phyloP scores from a whole-genome alignment of 768 basidiomycete species.

The Boletus rubropictus region DNA sequence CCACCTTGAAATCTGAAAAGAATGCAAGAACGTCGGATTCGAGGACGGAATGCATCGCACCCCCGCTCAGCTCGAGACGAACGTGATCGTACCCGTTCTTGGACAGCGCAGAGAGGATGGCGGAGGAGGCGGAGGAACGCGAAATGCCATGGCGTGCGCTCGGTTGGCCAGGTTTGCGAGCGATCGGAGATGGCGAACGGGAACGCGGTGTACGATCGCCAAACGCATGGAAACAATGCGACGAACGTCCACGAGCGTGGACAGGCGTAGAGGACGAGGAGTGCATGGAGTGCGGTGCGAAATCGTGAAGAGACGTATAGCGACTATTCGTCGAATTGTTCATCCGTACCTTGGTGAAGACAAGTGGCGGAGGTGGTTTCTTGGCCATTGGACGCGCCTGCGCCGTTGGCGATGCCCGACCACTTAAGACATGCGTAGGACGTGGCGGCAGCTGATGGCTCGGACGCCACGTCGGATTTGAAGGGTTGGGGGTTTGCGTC shows the following conservation, averaged over 20 bases:
- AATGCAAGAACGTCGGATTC: constrained; percentile 67
- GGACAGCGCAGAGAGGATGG: constrained; percentile 41
- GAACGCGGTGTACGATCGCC: constrained; percentile 24
- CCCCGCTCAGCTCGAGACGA: constrained; percentile 46
- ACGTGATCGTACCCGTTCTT: constrained; percentile 66
- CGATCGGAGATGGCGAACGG: constrained; percentile 39
- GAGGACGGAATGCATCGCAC: constrained; percentile 42
- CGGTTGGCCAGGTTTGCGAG: constrained; percentile 35
- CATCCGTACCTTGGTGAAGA: constrained; percentile 25
- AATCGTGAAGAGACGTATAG: constrained; percentile 18
- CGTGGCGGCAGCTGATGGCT: constrained; percentile 29
- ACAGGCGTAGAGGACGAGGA: constrained; percentile 36
- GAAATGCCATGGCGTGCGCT: constrained; percentile 20
- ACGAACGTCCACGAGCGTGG: constrained; percentile 26
- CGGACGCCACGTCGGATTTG: constrained; percentile 18
- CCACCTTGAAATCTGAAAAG: constrained; percentile 65
- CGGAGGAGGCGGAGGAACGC: constrained; percentile 18
- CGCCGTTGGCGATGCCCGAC: constrained; percentile 25
- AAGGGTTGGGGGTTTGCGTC: constrained; percentile 20
- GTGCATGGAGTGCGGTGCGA: constrained; percentile 14
- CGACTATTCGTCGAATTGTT: constrained; percentile 24
- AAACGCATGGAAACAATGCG: constrained; percentile 12
- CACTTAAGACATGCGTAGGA: constrained; percentile 21
- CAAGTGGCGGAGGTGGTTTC: constrained; percentile 18
- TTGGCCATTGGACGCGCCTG: constrained; percentile 27